Base-by-base conservation (phyloP, 2,329 filamentous ascomycete genomes). In the Pseudocercospora macadamiae region DNA sequence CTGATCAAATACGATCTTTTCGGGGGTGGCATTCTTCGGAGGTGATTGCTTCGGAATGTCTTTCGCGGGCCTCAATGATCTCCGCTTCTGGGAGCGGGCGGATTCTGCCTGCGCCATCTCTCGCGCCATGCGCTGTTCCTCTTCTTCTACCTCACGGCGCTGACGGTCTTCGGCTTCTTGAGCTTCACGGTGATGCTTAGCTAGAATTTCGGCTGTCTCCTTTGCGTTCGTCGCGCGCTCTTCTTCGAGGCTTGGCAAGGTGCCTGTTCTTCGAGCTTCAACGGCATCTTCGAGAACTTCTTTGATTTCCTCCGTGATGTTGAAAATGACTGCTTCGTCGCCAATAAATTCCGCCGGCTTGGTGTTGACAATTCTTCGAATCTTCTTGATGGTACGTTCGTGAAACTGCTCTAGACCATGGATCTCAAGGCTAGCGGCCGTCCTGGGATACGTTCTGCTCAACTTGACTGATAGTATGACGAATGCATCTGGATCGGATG, bases 391-490 rank as follows among this genome's bases (percentile, higher is more conserved):
- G 1, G 89, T 90, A 54, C 84, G 86, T 66, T 89, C 88, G 42
- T 86, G 86, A 55, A 96, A 79, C 44, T 83, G 81, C 23, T 81
- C 79, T 39, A 86, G 77, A 55, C 86, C 81, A 64, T 89, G 88
- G 44, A 96, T 71, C 3, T 83, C 86, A 12, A 96, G 76, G 9
- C 91, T 78, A 1, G 93, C 93, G 1, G 86, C 79, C 1, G 91
- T 89, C 71, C 91, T 96, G 3, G 93, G 95, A 73, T 97, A 97
- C 0, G 93, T 96, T 5, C 92, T 89, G 7, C 91, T 95, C 65
- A 97, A 80, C 56, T 90, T 88, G 53, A 96, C 91, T 48, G 85
- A 82, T n/a, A 97, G 77, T 1, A 85, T 86, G 36, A 92, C 80
- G 23, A 82, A 82, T 60, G 91, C 83, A 19, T 92, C 88, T 34